Evolutionary conservation across 2,329 filamentous ascomycete genomes (phyloP).

Genomic region (Orbilia ellipsospora): DNA sequence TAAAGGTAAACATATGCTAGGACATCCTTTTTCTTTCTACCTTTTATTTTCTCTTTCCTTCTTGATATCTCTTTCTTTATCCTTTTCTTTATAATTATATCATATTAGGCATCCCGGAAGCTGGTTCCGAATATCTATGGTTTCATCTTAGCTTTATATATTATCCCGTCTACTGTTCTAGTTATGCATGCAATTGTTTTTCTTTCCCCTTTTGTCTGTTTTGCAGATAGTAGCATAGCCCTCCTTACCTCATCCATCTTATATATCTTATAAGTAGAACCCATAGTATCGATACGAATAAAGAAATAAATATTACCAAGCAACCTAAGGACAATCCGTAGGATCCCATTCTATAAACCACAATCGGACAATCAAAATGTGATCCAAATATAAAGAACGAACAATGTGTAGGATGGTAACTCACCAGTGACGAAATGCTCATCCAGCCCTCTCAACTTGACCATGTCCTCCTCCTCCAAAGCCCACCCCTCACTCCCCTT

Average conservation of each 20-base stretch:
- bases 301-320: background rate
- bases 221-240: constrained; percentile 12
- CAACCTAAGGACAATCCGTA: constrained; percentile 62
- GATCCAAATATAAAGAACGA: no score
- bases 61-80: background rate
- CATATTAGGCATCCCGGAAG: constrained; percentile 30
- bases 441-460: constrained; percentile 72
- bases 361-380: background rate
- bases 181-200: constrained; percentile 1
- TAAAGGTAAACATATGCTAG: no score
- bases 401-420: constrained; percentile 60
- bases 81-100: constrained; percentile 12
- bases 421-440: constrained; percentile 79
- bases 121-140: constrained; percentile 15
- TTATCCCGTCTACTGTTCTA: constrained; percentile 18
- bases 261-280: constrained; percentile 4
- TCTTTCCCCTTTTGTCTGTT: background rate
- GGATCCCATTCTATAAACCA: constrained; percentile 64
- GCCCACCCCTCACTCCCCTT: constrained; percentile 69
- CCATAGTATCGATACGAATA: constrained; percentile 3
- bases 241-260: background rate
- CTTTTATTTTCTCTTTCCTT: background rate
- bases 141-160: constrained; percentile 1
- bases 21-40: background rate
- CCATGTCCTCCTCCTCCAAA: constrained; percentile 73